Evolutionary conservation across 2,329 filamentous ascomycete species (phyloP), one percentile per base, ranked within the genome.

Genomic region (Xylariaceae sp.): DNA sequence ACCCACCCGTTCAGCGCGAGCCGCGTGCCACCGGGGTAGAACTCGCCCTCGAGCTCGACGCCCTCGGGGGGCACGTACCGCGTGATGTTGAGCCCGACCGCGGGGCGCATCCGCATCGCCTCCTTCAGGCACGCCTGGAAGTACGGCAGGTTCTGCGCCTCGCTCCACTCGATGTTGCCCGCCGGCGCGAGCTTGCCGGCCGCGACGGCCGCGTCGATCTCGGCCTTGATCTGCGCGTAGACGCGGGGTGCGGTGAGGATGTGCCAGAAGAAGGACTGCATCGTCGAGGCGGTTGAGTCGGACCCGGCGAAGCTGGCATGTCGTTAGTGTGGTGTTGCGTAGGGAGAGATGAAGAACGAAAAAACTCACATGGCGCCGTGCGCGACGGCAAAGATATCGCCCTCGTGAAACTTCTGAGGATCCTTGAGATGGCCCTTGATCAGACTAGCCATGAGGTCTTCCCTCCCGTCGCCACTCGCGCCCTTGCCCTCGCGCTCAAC

Each of bases 231-330:
- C 4, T 48, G 46, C 2, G 51, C 39, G 49, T 75, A 70, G 9
- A 75, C 64, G 0, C 50, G 56, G 2, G 63, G 60, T 17, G 69
- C 65, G 29, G 70, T 66, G 9, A 78, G 63, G 1, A 72, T 62
- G 32, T 69, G 67, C 63, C 68, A 73, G 62, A 74, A 75, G 56
- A 77, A 74, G 41, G 72, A 76, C 48, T 77, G 73, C 73, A 78
- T 77, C 0, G 73, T 76, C 7, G 73, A 76, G 9, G 78, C 77
- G 0, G 78, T 79, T 0, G 77, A 79, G 59, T 81, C 78, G 16
- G 78, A 79, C 19, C 78, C 78, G 13, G 77, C 76, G 53, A 79
- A 75, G 47, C 73, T 77, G 32, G 19, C 11, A 16, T 11, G 6
- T 6, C 11, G 6, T 26, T 6, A 26, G n/a, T 17, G 32, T 19